Base-by-base conservation (phyloP, 805 yeast genomes). In the Hanseniaspora singularis region DNA sequence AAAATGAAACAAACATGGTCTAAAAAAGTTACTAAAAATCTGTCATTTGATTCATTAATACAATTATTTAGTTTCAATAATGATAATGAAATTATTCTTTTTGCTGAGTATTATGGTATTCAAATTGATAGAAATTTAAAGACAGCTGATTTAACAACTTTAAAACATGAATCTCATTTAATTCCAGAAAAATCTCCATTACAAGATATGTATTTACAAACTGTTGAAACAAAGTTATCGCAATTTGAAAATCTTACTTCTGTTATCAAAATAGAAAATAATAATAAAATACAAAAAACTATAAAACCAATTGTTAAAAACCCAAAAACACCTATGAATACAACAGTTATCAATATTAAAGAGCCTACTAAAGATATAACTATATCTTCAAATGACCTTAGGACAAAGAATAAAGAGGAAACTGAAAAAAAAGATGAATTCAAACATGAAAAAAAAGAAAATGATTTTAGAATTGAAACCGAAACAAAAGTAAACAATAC, bases 1-100 rank as follows among this genome's bases (percentile, higher is more conserved):
- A 66, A 85, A 0, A 67, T 92, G 65, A 65, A 81, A 3, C 67
- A 74, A 49, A 66, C 87, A 0, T 71, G 76, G 49, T 94, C 88
- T 56, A 70, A 78, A 2, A 79, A 76, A 49, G 79, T 85, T 2
- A 28, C 38, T 3, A 81, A 76, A 54, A 80, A 86, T 1, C 74
- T 79, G 51, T 68, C 77, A 3, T 68, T 75, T 0, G 55, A 57
- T 1, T 59, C 71, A 9, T 60, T 88, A 14, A 59, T 63, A 16
- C 59, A 63, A 0, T 59, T 76, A 52, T 67, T 92, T 18, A 81
- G 86, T 0, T 89, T 83, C 59, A 87, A 84, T 55, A 61, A 71
- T n/a, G 55, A 62, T 0, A 71, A 69, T 0, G 76, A 78, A 43
- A 56, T 83, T 12, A 46, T 64, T 2, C 66, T 63, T 27, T 83